Base-by-base conservation (phyloP, 2,329 filamentous ascomycete genomes). In the Westerdykella ornata region DNA sequence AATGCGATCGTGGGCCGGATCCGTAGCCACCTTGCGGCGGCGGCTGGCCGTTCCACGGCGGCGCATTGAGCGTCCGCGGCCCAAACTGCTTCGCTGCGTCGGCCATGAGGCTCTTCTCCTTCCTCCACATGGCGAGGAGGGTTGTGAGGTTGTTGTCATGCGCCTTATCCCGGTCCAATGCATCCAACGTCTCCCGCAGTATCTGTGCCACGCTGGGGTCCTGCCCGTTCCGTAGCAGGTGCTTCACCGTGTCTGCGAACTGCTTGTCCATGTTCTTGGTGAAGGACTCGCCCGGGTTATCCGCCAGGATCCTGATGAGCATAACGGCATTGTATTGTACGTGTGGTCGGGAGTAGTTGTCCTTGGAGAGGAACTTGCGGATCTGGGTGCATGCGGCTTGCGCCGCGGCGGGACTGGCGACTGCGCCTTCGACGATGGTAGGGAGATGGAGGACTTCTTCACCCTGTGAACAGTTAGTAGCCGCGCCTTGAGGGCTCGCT, bases 241-340 rank as follows among this genome's bases (percentile, higher is more conserved):
- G 77, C 68, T 89, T 90, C 13, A 85, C 69, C 1, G 81, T 81
- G 32, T 83, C 76, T 39, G 85, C 79, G 59, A 96, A 97, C 57
- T 87, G 87, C 59, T 82, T 76, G 66, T 96, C 89, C 32, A 97
- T 67, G 63, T 94, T 89, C 52, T 85, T 78, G n/a, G 90, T 95
- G 59, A 98, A 98, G 1, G 81, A 88, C 39, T 77, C 76, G 20
- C 90, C 90, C 0, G 92, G 92, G 63, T 98, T 96, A 65, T 97
- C 89, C 53, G 82, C 76, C 51, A 98, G 72, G 58, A 98, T 98
- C 47, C 90, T 84, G 53, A 94, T 75, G 42, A 98, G 77, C 92
- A 97, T 97, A 58, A 97, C 81, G 48, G 88, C 84, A 69, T 97
- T 96, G 75, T 96, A 97, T 67, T 97, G 90, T 53, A 82, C 81